These are phyloP conservation scores for Atkinsonella hypoxylon DNA, from an alignment of 2,329 filamentous ascomycete genomes.

Conservation along the genomic window DNA sequence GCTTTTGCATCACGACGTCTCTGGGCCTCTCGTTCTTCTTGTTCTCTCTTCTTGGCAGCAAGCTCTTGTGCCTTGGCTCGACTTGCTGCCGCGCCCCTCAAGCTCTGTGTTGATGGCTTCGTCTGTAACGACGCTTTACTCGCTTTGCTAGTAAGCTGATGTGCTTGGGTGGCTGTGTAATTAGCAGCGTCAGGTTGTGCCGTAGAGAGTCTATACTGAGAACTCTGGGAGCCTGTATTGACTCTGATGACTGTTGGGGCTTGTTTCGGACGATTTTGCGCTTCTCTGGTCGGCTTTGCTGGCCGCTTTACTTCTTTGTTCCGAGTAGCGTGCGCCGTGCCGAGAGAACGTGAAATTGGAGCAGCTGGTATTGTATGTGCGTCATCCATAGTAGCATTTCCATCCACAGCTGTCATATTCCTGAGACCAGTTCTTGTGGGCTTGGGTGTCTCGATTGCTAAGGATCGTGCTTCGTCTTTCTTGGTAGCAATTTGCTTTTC, in stretches of 20 bases:
- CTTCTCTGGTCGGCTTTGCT: conserved; percentile 49
- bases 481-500: conserved; percentile 41
- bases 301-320: conserved; percentile 46
- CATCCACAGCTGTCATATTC: conserved; percentile 29
- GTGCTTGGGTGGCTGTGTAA: conserved; percentile 24
- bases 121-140: conserved; percentile 55
- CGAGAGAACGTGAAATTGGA: conserved; percentile 40
- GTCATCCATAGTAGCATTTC: conserved; percentile 45
- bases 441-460: conserved; percentile 30
- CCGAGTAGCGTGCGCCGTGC: conserved; percentile 34
- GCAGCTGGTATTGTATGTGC: conserved; percentile 47
- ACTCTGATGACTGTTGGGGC: conserved; percentile 60
- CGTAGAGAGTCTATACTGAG: conserved; percentile 46
- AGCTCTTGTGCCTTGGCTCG: conserved; percentile 62
- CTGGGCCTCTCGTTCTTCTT: conserved; percentile 69
- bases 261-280: conserved; percentile 46
- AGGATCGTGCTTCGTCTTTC: conserved; percentile 36
- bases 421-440: conserved; percentile 39
- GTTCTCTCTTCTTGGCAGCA: conserved; percentile 72
- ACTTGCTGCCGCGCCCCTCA: conserved; percentile 47
- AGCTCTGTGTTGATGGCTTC: conserved; percentile 42
- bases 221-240: conserved; percentile 51
- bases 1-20: conserved; percentile 71
- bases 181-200: conserved; percentile 35
- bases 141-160: conserved; percentile 47